Evolutionary conservation across 306 rosid genomes (phyloP), one percentile per base, ranked within the genome.

Genomic region (Ochetophila trinervis): DNA sequence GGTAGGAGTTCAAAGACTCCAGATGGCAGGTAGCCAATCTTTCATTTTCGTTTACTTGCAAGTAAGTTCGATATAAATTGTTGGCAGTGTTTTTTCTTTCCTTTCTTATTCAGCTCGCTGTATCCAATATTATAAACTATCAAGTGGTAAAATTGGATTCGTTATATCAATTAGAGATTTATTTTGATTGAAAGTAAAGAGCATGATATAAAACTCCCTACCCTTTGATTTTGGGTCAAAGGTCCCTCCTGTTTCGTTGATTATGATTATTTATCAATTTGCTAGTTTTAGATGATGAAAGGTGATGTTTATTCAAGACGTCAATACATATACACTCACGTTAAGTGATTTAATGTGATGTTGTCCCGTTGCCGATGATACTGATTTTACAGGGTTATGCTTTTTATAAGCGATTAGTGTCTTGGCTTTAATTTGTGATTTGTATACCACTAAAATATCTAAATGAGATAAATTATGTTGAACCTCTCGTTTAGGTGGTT

Each of bases 11-110:
- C 69, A 42, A 51, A 78, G 37, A 9, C 23, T 58, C 51, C 60
- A 19, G 71, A 70, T 55, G 65, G 54, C 76, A 87, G 94, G 94
- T 87, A 15, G 67, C 83, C 79, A 49, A 16, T 14, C 57, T 24
- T 67, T 51, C 27, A 11, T n/a, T 44, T 20, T 62, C 18, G 1
- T 45, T 49, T 17, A 15, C 20, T 18, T 49, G 18, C 8, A 16
- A 17, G 18, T 15, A 3, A 16, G 11, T 5, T 8, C n/a, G 16
- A 17, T 48, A 17, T 48, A 48, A 15, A 49, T 49, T 6, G 4
- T 4, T 14, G 18, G 5, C 8, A 14, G 7, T 49, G 1, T 49
- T 12, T 49, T 48, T 49, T 13, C 16, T n/a, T n/a, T n/a, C n/a
- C n/a, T n/a, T n/a, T n/a, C n/a, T n/a, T n/a, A n/a, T n/a, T n/a